These are phyloP conservation scores for Aureobasidium vineae DNA, from an alignment of 2,329 filamentous ascomycete species.

Conservation along the genomic window DNA sequence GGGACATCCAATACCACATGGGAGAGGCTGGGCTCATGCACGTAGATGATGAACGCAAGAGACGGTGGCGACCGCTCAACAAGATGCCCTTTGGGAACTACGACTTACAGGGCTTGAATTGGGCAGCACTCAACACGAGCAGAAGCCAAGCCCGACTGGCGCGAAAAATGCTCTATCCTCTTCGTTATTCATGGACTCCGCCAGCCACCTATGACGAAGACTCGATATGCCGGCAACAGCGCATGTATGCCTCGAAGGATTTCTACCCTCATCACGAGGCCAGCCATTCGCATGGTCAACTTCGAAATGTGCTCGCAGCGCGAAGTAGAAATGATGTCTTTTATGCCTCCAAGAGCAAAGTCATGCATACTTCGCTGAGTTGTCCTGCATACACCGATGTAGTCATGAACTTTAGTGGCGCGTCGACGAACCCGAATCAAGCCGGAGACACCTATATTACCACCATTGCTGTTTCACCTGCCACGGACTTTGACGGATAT, in stretches of 20 bases:
- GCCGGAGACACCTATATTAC: conserved; percentile 50
- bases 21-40: conserved; percentile 30
- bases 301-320: conserved; percentile 57
- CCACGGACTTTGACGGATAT: conserved; percentile 26
- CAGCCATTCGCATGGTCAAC: conserved; percentile 58
- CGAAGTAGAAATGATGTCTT: conserved; percentile 56
- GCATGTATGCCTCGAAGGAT: conserved; percentile 34
- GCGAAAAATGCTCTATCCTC: conserved; percentile 35
- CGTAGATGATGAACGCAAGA: conserved; percentile 28
- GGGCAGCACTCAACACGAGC: conserved; percentile 35
- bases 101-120: conserved; percentile 42
- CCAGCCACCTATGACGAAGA: conserved; percentile 2
- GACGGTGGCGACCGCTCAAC: conserved; percentile 27
- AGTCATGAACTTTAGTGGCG: conserved; percentile 50
- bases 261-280: conserved; percentile 47
- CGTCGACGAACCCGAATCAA: conserved; percentile 41
- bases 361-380: conserved; percentile 52
- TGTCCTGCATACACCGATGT: conserved; percentile 44
- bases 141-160: conserved; percentile 34
- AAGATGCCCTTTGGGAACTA: conserved; percentile 18
- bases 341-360: conserved; percentile 50
- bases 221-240: conserved; percentile 24
- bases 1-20: conserved; percentile 33
- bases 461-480: conserved; percentile 48
- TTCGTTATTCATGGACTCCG: conserved; percentile 19